phyloP scores from a whole-genome alignment of 2,329 filamentous ascomycete genomes.

The Elsinoe fawcettii region DNA sequence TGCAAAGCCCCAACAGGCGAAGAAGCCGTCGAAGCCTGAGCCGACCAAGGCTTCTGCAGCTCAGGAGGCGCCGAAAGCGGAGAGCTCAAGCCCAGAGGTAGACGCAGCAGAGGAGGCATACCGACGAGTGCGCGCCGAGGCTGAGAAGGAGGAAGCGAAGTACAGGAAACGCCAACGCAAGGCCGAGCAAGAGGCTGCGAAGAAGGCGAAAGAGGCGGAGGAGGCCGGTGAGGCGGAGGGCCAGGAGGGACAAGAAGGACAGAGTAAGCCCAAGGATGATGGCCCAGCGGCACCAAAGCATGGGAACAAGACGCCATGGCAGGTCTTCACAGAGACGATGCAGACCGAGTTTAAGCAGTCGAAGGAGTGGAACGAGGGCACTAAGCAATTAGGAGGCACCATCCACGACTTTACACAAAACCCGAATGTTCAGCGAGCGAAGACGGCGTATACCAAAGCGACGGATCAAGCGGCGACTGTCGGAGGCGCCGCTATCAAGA shows the following conservation, averaged over 20 bases:
- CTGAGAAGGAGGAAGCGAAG: slow-evolving; percentile 37
- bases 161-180: slow-evolving; percentile 34
- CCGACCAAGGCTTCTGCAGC: slow-evolving; percentile 25
- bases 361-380: slow-evolving; percentile 98
- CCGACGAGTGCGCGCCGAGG: slow-evolving; percentile 29
- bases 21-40: slow-evolving; percentile 33
- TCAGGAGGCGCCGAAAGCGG: slow-evolving; percentile 27
- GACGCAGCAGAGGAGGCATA: slow-evolving; percentile 31
- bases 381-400: slow-evolving; percentile 82
- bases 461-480: slow-evolving; percentile 74
- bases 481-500: slow-evolving; percentile 72
- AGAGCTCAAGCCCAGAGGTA: slow-evolving; percentile 21
- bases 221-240: slow-evolving; percentile 40
- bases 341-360: slow-evolving; percentile 89
- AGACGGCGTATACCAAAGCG: slow-evolving; percentile 78
- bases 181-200: slow-evolving; percentile 29
- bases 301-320: slow-evolving; percentile 96
- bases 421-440: slow-evolving; percentile 77
- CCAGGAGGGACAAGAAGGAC: slow-evolving; percentile 39
- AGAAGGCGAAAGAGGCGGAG: slow-evolving; percentile 43
- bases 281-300: slow-evolving; percentile 85
- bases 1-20: slow-evolving; percentile 36
- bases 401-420: slow-evolving; percentile 90
- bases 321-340: slow-evolving; percentile 97
- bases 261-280: slow-evolving; percentile 54